Evolutionary conservation across 78 protist genomes (phyloP).

Genomic region (Dictyostelium firmibasis): DNA sequence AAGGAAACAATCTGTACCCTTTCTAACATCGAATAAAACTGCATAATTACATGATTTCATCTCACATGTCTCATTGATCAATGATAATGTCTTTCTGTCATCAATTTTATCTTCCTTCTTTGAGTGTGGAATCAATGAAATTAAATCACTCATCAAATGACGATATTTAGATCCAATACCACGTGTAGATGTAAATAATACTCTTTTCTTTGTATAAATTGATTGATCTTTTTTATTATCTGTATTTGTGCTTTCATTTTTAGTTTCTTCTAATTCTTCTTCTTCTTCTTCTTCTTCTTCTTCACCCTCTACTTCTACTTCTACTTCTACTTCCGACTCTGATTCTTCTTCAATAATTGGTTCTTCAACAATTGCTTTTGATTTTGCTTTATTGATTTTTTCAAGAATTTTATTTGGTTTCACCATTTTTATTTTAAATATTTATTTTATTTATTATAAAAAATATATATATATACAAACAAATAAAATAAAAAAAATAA

Average conservation of each 20-base stretch:
- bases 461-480: neutral
- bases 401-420: neutral
- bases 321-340: too few relatives aligned
- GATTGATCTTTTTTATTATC: neutral
- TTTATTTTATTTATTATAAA: neutral
- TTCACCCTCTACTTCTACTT: too few relatives aligned
- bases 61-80: conserved; percentile 90
- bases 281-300: neutral
- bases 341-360: neutral
- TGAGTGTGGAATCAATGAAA: conserved; percentile 92
- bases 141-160: conserved; percentile 92
- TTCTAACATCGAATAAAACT: conserved; percentile 90
- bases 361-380: neutral
- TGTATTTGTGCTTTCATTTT: neutral
- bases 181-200: conserved; percentile 58
- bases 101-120: conserved; percentile 78
- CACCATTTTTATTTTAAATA: too few relatives aligned
- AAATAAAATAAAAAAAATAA: neutral
- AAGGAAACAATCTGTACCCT: conserved; percentile 82
- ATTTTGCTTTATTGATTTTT: neutral
- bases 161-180: conserved; percentile 79
- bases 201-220: conserved; percentile 72
- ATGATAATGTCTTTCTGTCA: conserved; percentile 58
- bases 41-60: conserved; percentile 84
- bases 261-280: neutral